Percentiles rank a stretch among this genome's conserved stretches.
phyloP scores from a whole-genome alignment of 2,329 filamentous ascomycete genomes.

The Cordyceps javanica region DNA sequence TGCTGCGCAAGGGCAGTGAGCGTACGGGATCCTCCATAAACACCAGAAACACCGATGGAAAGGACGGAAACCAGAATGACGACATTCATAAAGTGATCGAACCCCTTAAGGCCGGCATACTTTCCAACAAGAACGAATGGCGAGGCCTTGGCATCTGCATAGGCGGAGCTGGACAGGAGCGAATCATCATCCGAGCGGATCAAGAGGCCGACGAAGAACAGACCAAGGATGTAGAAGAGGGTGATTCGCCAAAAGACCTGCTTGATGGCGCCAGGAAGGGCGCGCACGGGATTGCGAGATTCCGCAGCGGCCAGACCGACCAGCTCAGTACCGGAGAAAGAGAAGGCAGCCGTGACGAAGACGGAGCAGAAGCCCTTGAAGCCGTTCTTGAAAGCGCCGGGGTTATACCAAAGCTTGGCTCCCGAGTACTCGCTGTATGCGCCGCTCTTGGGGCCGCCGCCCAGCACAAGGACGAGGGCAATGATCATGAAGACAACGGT shows the following conservation, averaged over 20 bases:
- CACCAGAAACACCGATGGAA: slow-evolving; percentile 52
- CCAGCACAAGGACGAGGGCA: slow-evolving; percentile 50
- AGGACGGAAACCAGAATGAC: slow-evolving; percentile 54
- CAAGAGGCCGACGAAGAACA: slow-evolving; percentile 46
- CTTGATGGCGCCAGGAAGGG: slow-evolving; percentile 76
- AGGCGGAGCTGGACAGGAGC: neutral
- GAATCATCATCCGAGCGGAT: slow-evolving; percentile 20
- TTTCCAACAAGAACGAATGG: slow-evolving; percentile 54
- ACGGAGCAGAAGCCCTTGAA: slow-evolving; percentile 69
- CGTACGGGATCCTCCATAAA: slow-evolving; percentile 55
- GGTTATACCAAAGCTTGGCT: slow-evolving; percentile 42
- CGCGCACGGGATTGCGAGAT: slow-evolving; percentile 61
- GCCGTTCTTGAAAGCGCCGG: slow-evolving; percentile 60
- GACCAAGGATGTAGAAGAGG: slow-evolving; percentile 47
- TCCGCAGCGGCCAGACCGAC: slow-evolving; percentile 72
- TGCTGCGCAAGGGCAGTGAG: slow-evolving; percentile 54
- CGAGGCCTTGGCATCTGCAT: slow-evolving; percentile 26
- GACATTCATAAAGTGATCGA: slow-evolving; percentile 53
- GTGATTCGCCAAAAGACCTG: slow-evolving; percentile 61
- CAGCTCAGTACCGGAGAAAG: slow-evolving; percentile 67
- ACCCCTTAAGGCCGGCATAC: slow-evolving; percentile 44
- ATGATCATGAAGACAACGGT: slow-evolving; percentile 60
- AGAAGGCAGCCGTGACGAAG: slow-evolving; percentile 67
- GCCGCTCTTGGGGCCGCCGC: slow-evolving; percentile 50
- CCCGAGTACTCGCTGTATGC: slow-evolving; percentile 42